Evolutionary conservation across 176 grass and related monocot species (phyloP).

Genomic region (Lolium perenne): DNA sequence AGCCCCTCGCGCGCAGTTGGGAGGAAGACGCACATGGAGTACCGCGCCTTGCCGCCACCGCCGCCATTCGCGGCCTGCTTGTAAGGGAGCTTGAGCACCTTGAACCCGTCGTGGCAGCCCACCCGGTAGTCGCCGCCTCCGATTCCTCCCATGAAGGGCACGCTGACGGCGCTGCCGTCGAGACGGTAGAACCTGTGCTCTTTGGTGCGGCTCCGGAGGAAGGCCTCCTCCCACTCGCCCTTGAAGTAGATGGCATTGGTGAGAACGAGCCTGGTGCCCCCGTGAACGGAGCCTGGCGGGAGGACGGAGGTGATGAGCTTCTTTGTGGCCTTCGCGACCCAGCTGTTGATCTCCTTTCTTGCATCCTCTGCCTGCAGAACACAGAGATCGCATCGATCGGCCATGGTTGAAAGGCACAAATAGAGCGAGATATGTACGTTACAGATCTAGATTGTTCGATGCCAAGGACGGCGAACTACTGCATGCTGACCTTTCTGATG

Average conservation of each 20-base stretch:
- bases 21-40: conserved; percentile 38
- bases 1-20: conserved; percentile 1
- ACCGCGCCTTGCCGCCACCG: background rate
- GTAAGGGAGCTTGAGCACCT: background rate
- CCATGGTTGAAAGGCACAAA: background rate
- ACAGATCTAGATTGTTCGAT: background rate
- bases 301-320: conserved; percentile 38
- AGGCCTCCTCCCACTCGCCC: conserved; percentile 8
- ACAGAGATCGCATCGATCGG: background rate
- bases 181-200: background rate
- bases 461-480: no score
- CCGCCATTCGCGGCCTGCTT: background rate
- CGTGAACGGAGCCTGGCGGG: background rate
- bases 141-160: conserved; percentile 12
- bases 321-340: conserved; percentile 26
- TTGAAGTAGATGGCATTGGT: conserved; percentile 42
- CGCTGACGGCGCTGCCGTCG: background rate
- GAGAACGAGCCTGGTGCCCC: background rate
- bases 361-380: conserved; percentile 1
- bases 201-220: background rate
- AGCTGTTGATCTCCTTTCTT: background rate
- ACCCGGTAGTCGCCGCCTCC: background rate
- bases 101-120: background rate
- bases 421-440: background rate
- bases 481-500: background rate